Base-by-base conservation (phyloP, 768 basidiomycete species). In the Wakefieldia striispora region DNA sequence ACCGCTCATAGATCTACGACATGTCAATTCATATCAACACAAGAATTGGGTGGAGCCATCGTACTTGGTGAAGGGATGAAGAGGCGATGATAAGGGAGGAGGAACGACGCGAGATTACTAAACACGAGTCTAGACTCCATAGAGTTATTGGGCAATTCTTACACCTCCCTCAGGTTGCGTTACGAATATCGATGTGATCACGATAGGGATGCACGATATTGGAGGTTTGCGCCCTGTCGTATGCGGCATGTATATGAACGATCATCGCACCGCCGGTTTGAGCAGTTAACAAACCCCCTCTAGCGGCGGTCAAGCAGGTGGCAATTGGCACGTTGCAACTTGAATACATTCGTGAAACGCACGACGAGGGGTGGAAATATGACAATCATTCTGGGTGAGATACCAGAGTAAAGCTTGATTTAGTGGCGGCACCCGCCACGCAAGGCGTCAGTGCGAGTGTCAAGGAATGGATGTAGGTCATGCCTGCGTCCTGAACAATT, bases 61-160 rank as follows among this genome's bases (percentile, higher is more conserved):
- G 29, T 19, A 53, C 43, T 27, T 37, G 14, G 3, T 21, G 3
- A 20, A 8, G 17, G 13, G 14, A 9, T 2, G 27, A 9, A 29
- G 14, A 41, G 14, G 27, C 14, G 20, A 19, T 24, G 27, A 24
- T 11, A 14, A 71, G 82, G 14, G 78, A 75, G 9, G 84, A 88
- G 86, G 2, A 77, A 73, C 38, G 64, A 29, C 84, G n/a, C 80
- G 83, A 60, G 78, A 75, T 51, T 70, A 86, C 10, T 65, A 70
- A 1, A 70, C 76, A 26, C 14, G 11, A 20, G 6, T 33, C 33
- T n/a, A n/a, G n/a, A n/a, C n/a, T n/a, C n/a, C n/a, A n/a, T n/a
- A n/a, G n/a, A n/a, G n/a, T n/a, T n/a, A 33, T 33, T 6, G 16
- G 2, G 6, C 9, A 29, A 16, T 40, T 20, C 6, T 16, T 21